Evolutionary conservation across 257 asterid species (phyloP).

Genomic region (Nicotiana undulata): DNA sequence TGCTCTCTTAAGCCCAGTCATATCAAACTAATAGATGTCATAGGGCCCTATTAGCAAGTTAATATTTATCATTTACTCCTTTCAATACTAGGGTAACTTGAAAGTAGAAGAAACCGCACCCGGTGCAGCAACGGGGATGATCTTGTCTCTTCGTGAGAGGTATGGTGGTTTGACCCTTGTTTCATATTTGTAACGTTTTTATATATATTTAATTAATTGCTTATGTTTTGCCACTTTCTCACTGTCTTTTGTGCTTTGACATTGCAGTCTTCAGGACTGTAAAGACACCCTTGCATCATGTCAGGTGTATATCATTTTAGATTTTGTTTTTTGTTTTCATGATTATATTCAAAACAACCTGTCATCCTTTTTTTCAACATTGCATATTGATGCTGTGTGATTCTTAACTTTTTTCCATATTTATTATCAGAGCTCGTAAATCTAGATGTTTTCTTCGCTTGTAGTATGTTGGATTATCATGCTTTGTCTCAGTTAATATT

Average conservation of each 20-base stretch:
- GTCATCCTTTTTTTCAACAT: not conserved
- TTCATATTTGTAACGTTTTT: not conserved
- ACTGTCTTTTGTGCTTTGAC: constrained; percentile 12
- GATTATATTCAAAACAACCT: not conserved
- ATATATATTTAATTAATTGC: not conserved
- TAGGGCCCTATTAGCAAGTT: not conserved
- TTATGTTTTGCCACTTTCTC: not conserved
- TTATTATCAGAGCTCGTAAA: not conserved
- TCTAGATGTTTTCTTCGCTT: not conserved
- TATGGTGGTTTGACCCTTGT: constrained; percentile 5
- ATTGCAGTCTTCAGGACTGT: constrained; percentile 74
- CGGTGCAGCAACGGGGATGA: constrained; percentile 86
- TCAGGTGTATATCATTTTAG: constrained; percentile 41
- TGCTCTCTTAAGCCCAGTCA: not conserved
- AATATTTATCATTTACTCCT: not conserved
- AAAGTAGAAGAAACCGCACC: constrained; percentile 90
- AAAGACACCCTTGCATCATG: constrained; percentile 68
- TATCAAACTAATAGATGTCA: not conserved
- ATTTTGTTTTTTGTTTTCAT: not conserved
- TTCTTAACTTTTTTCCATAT: not conserved
- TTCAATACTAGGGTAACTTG: constrained; percentile 30
- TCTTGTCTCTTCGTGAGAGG: constrained; percentile 93
- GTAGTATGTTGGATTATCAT: not conserved
- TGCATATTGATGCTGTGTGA: not conserved
- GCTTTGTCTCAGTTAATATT: not conserved